Evolutionary conservation across 208 protist genomes (phyloP).

Genomic region (Trypanosoma brucei): DNA sequence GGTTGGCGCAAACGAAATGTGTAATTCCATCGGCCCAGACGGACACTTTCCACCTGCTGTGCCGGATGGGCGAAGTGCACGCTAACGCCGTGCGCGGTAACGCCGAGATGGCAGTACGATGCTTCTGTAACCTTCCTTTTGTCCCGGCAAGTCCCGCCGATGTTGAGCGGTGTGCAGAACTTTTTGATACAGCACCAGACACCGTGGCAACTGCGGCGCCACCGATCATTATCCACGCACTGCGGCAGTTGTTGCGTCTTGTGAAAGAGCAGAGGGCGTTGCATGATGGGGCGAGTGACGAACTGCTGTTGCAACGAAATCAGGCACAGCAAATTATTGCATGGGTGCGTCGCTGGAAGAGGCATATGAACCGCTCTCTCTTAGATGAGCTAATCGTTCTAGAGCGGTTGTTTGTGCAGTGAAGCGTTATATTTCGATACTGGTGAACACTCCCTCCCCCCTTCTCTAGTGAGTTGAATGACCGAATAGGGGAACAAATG

Average conservation of each 20-base stretch:
- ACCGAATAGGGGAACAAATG: neutral
- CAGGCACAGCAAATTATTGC: conserved; percentile 41
- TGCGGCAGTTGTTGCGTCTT: conserved; percentile 24
- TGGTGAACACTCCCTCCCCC: neutral
- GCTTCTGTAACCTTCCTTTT: conserved; percentile 58
- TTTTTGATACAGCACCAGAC: conserved; percentile 25
- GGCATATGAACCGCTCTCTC: conserved; percentile 25
- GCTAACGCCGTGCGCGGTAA: conserved; percentile 29
- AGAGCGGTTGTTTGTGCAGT: conserved; percentile 11
- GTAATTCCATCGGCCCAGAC: conserved; percentile 6
- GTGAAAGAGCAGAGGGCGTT: conserved; percentile 17
- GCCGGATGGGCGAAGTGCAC: conserved; percentile 61
- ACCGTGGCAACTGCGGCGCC: conserved; percentile 22
- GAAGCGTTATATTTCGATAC: neutral
- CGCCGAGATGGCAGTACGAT: conserved; percentile 30
- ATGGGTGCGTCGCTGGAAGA: conserved; percentile 54
- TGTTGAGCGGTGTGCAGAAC: conserved; percentile 20
- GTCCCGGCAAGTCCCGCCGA: conserved; percentile 29
- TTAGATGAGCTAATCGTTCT: conserved; percentile 19
- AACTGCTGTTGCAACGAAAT: conserved; percentile 23
- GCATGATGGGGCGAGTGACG: conserved; percentile 6
- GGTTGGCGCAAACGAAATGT: conserved; percentile 13
- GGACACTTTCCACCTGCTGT: conserved; percentile 29
- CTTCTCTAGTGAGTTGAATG: neutral
- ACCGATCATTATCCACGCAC: conserved; percentile 32